A percentile compares a stretch with the other conserved stretches of the same genome.
Evolutionary conservation across 2,329 filamentous ascomycete species (phyloP).

Genomic region (Aureobasidium sp.): DNA sequence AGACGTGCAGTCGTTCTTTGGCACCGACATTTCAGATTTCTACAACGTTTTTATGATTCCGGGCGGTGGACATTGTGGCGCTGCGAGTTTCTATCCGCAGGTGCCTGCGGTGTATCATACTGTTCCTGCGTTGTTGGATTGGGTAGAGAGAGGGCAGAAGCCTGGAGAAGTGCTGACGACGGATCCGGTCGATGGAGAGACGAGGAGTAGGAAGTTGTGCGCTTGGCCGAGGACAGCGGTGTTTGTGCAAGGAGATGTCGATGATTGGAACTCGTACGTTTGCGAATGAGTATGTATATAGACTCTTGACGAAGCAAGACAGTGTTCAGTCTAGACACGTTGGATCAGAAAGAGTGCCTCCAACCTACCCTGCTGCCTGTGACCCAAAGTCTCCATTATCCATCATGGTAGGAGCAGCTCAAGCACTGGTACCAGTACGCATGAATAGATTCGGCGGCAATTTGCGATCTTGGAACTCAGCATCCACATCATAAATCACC

Average conservation of each 20-base stretch:
- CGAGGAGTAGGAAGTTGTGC: constrained; percentile 38
- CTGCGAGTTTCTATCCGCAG: constrained; percentile 35
- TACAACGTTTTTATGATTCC: constrained; percentile 45
- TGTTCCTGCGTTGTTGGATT: constrained; percentile 36
- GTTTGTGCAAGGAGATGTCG: constrained; percentile 27
- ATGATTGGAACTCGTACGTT: constrained; percentile 31
- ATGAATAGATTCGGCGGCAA: constrained; percentile 40
- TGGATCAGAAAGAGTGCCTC: too few species aligned
- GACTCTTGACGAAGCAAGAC: too few species aligned
- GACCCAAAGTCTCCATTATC: too few species aligned
- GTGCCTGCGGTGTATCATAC: constrained; percentile 39
- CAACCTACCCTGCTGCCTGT: too few species aligned
- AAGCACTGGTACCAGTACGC: constrained; percentile 30
- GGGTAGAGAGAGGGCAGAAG: constrained; percentile 38
- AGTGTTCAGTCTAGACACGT: too few species aligned
- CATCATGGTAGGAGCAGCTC: too few species aligned
- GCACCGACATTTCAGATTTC: constrained; percentile 35
- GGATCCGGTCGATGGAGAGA: constrained; percentile 33
- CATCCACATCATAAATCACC: constrained; percentile 37
- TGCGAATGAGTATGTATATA: constrained; percentile 22
- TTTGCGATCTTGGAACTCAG: constrained; percentile 35
- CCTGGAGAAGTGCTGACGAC: constrained; percentile 36
- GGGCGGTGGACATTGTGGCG: constrained; percentile 43
- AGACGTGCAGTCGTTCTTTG: constrained; percentile 31
- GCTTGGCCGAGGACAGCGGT: constrained; percentile 38